phyloP scores from a whole-genome alignment of 1,139 yeast genomes.

The Blastobotrys proliferans region DNA sequence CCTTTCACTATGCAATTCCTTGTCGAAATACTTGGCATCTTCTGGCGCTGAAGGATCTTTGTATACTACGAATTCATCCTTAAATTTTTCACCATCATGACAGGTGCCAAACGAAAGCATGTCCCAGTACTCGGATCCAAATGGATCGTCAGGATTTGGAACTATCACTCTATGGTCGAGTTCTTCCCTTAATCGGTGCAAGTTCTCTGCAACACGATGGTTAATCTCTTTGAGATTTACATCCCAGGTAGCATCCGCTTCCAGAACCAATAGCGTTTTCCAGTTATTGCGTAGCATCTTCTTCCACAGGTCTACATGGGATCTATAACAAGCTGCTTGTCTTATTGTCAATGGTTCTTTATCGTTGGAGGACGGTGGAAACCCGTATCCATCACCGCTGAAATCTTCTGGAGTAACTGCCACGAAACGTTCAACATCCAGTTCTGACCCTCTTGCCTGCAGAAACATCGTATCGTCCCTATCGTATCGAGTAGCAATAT shows the following conservation, averaged over 20 bases:
- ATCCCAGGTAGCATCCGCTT: slow-evolving; percentile 21
- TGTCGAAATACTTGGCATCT: not conserved
- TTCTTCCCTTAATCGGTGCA: slow-evolving; percentile 11
- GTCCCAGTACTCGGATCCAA: not conserved
- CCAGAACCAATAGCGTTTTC: slow-evolving; percentile 14
- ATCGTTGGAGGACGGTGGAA: not conserved
- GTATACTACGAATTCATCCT: not conserved
- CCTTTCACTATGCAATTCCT: not conserved
- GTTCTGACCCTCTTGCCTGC: not conserved
- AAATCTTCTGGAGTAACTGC: not conserved
- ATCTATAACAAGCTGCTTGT: not conserved
- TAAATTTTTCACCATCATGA: not conserved
- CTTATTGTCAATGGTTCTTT: not conserved
- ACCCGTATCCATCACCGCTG: not conserved
- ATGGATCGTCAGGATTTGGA: not conserved
- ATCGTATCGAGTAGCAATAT: not conserved
- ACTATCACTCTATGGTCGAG: not conserved
- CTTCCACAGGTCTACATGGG: not conserved
- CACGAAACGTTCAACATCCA: no score
- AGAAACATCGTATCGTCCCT: not conserved
- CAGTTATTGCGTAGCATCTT: not conserved
- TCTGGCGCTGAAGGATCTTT: not conserved
- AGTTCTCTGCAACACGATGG: slow-evolving; percentile 14
- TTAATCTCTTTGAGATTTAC: slow-evolving; percentile 12
- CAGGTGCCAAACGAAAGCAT: not conserved